phyloP scores from a whole-genome alignment of 805 yeast genomes.

The Metschnikowia sp. region DNA sequence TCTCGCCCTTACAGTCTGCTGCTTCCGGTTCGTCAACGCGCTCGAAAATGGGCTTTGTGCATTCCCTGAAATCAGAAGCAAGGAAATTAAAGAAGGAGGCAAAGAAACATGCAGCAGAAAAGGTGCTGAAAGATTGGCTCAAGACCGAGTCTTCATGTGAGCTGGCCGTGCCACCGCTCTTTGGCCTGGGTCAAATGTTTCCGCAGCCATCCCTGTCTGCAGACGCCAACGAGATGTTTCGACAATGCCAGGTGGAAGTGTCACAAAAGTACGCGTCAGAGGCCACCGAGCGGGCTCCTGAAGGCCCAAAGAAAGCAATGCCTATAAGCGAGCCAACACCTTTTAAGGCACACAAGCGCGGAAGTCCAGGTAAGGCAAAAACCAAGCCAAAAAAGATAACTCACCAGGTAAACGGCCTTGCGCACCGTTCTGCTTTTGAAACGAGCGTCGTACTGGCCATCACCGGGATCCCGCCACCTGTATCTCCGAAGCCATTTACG shows the following conservation, averaged over 20 bases:
- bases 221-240: background rate
- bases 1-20: background rate
- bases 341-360: background rate
- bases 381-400: background rate
- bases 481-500: background rate
- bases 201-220: slow-evolving; percentile 2
- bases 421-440: background rate
- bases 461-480: background rate
- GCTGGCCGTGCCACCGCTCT: background rate
- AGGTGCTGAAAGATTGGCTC: background rate
- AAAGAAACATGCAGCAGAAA: background rate
- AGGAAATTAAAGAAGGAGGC: background rate
- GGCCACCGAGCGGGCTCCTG: background rate
- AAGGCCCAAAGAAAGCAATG: background rate
- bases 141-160: background rate
- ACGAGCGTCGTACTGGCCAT: background rate
- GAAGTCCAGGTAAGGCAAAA: background rate
- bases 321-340: background rate
- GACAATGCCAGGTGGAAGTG: background rate
- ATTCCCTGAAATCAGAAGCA: background rate
- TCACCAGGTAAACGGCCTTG: too few species aligned
- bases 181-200: background rate
- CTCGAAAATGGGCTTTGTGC: slow-evolving; percentile 1
- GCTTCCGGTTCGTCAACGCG: background rate
- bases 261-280: background rate